Conservation (phyloP, 306 rosid species). For the Coriaria nepalensis region DNA sequence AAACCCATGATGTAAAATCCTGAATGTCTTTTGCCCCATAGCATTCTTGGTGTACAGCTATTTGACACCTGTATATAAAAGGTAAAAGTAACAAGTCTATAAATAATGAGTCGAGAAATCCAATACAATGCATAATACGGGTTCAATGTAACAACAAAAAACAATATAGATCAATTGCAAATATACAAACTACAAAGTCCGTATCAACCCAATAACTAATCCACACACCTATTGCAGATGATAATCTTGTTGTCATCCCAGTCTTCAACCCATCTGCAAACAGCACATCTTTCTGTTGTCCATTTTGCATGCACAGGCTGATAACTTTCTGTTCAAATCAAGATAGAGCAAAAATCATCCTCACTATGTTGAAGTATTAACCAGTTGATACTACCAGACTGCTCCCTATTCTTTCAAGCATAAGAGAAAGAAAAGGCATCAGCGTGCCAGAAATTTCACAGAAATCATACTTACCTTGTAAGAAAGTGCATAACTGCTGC, state of each 20-base stretch:
- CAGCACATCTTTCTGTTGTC: constrained; percentile 94
- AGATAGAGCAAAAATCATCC: constrained; percentile 16
- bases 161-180: constrained; percentile 4
- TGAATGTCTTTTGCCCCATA: constrained; percentile 71
- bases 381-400: constrained; percentile 4
- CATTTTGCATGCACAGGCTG: constrained; percentile 81
- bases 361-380: constrained; percentile 9
- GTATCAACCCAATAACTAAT: constrained; percentile 14
- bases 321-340: constrained; percentile 52
- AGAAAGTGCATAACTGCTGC: constrained; percentile 49
- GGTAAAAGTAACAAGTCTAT: constrained; percentile 3
- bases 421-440: constrained; percentile 11
- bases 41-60: constrained; percentile 99
- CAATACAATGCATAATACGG: background rate
- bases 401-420: background rate
- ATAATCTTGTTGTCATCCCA: constrained; percentile 95
- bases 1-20: constrained; percentile 98
- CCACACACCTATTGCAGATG: constrained; percentile 76
- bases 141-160: constrained; percentile 5
- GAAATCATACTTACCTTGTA: constrained; percentile 45
- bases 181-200: background rate
- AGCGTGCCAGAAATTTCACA: constrained; percentile 2
- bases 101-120: background rate
- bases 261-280: constrained; percentile 99
- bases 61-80: constrained; percentile 62